Evolutionary conservation across 2,329 filamentous ascomycete species (phyloP).

Genomic region (Fusarium falciforme): DNA sequence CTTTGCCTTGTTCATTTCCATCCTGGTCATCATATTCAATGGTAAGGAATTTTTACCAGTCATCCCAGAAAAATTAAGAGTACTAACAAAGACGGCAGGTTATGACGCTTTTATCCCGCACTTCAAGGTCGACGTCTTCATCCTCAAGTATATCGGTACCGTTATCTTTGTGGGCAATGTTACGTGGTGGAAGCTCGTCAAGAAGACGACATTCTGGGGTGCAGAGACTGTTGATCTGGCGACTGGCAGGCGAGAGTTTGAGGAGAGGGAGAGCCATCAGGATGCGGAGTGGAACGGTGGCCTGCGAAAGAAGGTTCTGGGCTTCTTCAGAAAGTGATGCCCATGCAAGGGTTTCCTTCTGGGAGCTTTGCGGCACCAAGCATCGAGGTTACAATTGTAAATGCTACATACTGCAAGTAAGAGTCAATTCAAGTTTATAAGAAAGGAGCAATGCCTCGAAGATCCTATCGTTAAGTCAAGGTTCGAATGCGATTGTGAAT

Average conservation of each 20-base stretch:
- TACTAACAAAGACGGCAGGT: neutral
- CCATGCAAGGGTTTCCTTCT: neutral
- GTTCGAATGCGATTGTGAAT: too few species aligned
- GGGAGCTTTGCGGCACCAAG: neutral
- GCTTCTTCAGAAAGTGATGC: neutral
- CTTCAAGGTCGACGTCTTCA: neutral
- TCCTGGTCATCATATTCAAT: slow-evolving; percentile 68
- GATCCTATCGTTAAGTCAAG: neutral
- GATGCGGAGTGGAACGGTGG: neutral
- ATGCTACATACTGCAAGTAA: neutral
- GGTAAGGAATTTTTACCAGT: neutral
- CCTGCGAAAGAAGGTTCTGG: neutral
- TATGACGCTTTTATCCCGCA: neutral
- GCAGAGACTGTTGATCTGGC: neutral
- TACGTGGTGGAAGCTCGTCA: neutral
- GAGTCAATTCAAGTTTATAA: neutral
- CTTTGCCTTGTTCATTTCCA: slow-evolving; percentile 46
- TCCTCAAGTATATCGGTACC: neutral
- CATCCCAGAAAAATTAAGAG: too few species aligned
- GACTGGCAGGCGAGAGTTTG: neutral
- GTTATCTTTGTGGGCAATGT: neutral
- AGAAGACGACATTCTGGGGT: neutral
- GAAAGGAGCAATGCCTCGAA: neutral
- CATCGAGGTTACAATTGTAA: neutral
- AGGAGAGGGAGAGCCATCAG: neutral